Evolutionary conservation across 2,329 filamentous ascomycete genomes (phyloP), one percentile per base, ranked within the genome.

Genomic region (Aureobasidium vineae): DNA sequence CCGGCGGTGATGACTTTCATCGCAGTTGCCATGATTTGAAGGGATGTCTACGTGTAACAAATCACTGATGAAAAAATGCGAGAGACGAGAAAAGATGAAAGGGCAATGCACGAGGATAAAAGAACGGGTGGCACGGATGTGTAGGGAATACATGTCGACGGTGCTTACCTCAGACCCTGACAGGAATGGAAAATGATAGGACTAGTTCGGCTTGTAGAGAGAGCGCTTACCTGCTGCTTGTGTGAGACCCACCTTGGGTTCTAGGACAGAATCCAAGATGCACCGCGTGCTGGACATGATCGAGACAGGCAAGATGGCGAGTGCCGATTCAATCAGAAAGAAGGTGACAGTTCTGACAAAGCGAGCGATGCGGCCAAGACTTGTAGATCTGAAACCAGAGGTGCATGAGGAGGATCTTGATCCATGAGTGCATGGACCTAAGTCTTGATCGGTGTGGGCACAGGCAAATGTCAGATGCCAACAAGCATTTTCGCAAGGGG

Each of bases 1-100:
- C 83, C 83, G 1, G 76, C 80, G 45, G 85, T 83, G 63, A 84
- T 72, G 28, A 83, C 76, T 31, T 65, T 57, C 23, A 65, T 31
- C 3, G 7, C 3, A 31, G 16, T 36, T 21, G 50, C n/a, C 31
- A 53, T 53, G 50, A 4, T 19, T 21, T 11, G 4, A 1, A 15
- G 19, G 5, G 28, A 33, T 8, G 28, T 33, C 2, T 1, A 16
- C 15, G 23, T 19, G 2, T 49, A 13, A 47, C 3, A 6, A 13
- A 19, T 15, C 15, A 10, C 16, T 28, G 23, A 19, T 15, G 23
- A 10, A 19, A 49, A 8, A 23, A 49, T 16, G 6, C 26, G 19
- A 19, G 15, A 19, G 13, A n/a, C 19, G n/a, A n/a, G 15, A 36
- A 36, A 13, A n/a, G 10, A 36, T 10, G 13, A 10, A 21, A 36